A percentile compares a stretch with the other conserved stretches of the same genome.
phyloP scores from a whole-genome alignment of 1,284 basidiomycete genomes.

The Singerocomus inundabilis region DNA sequence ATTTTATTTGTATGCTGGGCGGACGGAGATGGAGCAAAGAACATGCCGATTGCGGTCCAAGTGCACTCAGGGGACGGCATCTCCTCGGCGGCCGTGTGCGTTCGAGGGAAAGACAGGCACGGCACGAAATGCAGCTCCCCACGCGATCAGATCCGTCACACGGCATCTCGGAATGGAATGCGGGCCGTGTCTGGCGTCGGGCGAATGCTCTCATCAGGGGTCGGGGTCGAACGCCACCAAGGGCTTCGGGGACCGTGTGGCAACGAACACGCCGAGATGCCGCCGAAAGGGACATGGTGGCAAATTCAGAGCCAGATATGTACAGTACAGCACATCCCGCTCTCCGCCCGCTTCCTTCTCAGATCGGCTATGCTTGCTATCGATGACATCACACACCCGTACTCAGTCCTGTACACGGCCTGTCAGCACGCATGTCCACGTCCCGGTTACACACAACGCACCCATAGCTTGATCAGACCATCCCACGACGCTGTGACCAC shows the following conservation, averaged over 20 bases:
- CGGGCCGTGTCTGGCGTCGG: neutral
- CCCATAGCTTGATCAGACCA: slow-evolving; percentile 96
- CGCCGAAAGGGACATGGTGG: too few relatives aligned
- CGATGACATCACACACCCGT: neutral
- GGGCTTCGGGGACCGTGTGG: too few relatives aligned
- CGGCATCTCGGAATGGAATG: slow-evolving; percentile 5
- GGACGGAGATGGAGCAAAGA: slow-evolving; percentile 25
- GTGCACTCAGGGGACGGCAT: neutral
- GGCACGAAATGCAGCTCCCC: slow-evolving; percentile 13
- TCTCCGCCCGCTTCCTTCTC: too few relatives aligned
- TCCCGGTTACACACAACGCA: slow-evolving; percentile 22
- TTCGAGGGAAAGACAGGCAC: slow-evolving; percentile 24
- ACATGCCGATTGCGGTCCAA: slow-evolving; percentile 21
- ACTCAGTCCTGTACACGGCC: slow-evolving; percentile 36
- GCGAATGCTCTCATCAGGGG: too few relatives aligned
- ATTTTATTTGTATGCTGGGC: slow-evolving; percentile 24
- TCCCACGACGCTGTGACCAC: slow-evolving; percentile 97
- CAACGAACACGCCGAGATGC: too few relatives aligned
- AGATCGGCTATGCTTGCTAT: slow-evolving; percentile 7
- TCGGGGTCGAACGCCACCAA: too few relatives aligned
- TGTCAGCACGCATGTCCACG: slow-evolving; percentile 9
- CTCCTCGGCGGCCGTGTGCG: slow-evolving; percentile 23
- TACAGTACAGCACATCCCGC: too few relatives aligned
- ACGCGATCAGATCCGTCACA: slow-evolving; percentile 8
- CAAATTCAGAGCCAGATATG: too few relatives aligned